Evolutionary conservation across 306 rosid species (phyloP), one percentile per base, ranked within the genome.

Genomic region (Luffa acutangula): DNA sequence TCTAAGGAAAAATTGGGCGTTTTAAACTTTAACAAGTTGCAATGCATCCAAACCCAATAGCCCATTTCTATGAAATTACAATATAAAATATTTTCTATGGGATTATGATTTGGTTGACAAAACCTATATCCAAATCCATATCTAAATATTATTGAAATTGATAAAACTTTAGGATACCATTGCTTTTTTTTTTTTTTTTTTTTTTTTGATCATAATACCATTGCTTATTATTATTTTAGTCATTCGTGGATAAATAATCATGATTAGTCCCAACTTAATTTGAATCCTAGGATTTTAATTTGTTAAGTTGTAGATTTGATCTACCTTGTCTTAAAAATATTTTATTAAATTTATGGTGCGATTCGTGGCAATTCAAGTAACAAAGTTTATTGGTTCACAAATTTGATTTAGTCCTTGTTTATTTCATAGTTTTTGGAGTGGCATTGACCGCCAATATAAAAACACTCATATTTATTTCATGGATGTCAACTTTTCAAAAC

Each of bases 71-170:
- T 31, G 59, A 46, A 14, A 73, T 43, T 43, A 13, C 60, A 72
- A 6, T 4, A 5, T 3, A 11, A 25, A 13, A 48, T 39, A 46
- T 72, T 25, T 72, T 72, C 20, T 72, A 7, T 72, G 43, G 11
- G 42, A 72, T 25, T 48, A 72, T 72, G 58, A 72, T 72, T 46
- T 31, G 77, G 77, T 72, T 72, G 59, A 48, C 41, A 48, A 72
- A 72, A 12, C 17, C 54, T 8, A 31, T 48, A 48, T 6, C 37
- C 18, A 71, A 46, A 46, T 46, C 34, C 8, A n/a, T n/a, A 69
- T 69, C 36, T 21, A 69, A 45, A 46, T 71, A 46, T 21, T 14
- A 21, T 13, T 72, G 15, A 25, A 48, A 12, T 72, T 39, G 21
- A 64, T 10, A 17, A 1, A 1, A 63, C 14, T 34, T 53, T 53